These are phyloP conservation scores for Epicoccum nigrum DNA, from an alignment of 2,329 filamentous ascomycete species.

Conservation along the genomic window DNA sequence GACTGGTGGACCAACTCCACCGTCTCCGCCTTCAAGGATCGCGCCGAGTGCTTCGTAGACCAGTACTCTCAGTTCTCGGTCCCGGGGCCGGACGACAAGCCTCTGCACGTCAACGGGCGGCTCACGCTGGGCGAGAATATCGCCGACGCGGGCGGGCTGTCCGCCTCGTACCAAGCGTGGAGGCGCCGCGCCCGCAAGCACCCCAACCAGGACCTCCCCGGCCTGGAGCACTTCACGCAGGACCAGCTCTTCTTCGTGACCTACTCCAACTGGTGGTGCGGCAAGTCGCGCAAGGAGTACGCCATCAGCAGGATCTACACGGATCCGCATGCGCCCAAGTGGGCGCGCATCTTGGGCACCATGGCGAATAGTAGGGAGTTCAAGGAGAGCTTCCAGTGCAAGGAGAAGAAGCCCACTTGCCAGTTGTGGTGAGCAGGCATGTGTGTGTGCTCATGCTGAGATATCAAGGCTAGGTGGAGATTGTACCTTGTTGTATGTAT, in stretches of 20 bases:
- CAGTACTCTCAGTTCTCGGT: constrained; percentile 69
- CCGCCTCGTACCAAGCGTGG: constrained; percentile 70
- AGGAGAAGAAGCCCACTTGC: constrained; percentile 68
- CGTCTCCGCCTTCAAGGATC: constrained; percentile 62
- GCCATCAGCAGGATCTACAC: constrained; percentile 64
- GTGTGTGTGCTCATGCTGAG: too few relatives aligned
- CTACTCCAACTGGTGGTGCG: constrained; percentile 71
- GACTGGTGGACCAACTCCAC: constrained; percentile 71
- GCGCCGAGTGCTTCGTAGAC: constrained; percentile 69
- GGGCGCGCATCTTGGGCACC: constrained; percentile 64
- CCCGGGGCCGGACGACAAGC: constrained; percentile 60
- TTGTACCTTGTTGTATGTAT: too few relatives aligned
- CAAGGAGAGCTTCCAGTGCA: constrained; percentile 70
- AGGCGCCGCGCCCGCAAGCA: constrained; percentile 61
- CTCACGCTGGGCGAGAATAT: constrained; percentile 74
- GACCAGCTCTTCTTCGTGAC: constrained; percentile 74
- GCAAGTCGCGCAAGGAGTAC: constrained; percentile 65
- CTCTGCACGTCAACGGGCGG: constrained; percentile 66
- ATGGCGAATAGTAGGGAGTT: constrained; percentile 73
- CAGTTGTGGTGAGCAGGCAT: constrained; percentile 65
- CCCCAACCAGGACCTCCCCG: constrained; percentile 57
- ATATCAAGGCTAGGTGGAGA: too few relatives aligned
- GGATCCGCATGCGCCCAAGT: constrained; percentile 70
- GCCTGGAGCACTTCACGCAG: constrained; percentile 66
- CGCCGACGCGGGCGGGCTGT: constrained; percentile 71